Conservation (phyloP, 176 grass and related monocot genomes). For the Oryza punctata region DNA sequence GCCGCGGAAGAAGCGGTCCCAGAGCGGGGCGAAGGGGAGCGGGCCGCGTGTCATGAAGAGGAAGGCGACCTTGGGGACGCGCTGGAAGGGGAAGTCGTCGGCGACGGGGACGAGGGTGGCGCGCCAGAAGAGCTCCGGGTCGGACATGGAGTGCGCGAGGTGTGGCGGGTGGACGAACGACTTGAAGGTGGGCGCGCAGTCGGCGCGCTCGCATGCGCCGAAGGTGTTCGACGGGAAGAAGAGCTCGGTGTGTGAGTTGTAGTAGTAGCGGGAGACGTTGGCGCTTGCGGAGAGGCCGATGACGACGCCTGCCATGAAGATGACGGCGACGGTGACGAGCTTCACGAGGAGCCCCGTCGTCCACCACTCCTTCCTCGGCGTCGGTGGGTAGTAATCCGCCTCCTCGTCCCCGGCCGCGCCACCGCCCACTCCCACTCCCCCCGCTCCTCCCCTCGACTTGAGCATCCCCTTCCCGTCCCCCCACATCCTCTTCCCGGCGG, state of each 20-base stretch:
- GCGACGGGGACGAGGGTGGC: conserved; percentile 59
- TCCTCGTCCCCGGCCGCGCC: conserved; percentile 25
- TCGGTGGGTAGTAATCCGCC: conserved; percentile 40
- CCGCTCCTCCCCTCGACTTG: neutral
- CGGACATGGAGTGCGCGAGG: conserved; percentile 72
- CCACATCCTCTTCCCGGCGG: too few relatives aligned
- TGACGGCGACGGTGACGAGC: conserved; percentile 47
- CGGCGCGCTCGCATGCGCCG: conserved; percentile 45
- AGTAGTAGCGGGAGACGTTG: conserved; percentile 66
- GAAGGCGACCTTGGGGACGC: conserved; percentile 86
- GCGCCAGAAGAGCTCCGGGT: conserved; percentile 77
- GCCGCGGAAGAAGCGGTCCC: conserved; percentile 58
- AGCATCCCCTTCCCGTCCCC: conserved; percentile 9
- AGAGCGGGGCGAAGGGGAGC: conserved; percentile 61
- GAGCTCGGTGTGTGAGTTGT: conserved; percentile 75
- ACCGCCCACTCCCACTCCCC: neutral
- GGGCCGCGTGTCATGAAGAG: conserved; percentile 77
- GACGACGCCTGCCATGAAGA: conserved; percentile 86
- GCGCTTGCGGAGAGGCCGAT: conserved; percentile 62
- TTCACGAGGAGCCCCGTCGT: conserved; percentile 34
- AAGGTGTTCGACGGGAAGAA: conserved; percentile 81
- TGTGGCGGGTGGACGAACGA: conserved; percentile 61
- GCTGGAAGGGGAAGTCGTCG: conserved; percentile 70
- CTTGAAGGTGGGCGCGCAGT: conserved; percentile 53
- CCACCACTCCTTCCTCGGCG: conserved; percentile 52